phyloP scores from a whole-genome alignment of 140 eudicot species.

The Bidens hawaiensis region DNA sequence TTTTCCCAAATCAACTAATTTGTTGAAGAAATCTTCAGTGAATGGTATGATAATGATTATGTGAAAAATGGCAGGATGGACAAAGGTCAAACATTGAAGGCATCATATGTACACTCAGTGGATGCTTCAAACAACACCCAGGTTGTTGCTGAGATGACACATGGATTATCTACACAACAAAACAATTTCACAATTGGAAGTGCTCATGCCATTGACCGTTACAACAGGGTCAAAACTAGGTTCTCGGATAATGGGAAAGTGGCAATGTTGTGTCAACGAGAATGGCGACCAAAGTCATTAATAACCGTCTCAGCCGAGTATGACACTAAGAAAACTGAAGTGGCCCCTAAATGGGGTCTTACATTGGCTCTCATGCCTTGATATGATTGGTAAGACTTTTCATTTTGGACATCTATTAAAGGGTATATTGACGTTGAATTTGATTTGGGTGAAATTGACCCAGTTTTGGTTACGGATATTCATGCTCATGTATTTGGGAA shows the following conservation, averaged over 20 bases:
- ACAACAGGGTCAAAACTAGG: slow-evolving; percentile 56
- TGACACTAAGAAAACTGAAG: slow-evolving; percentile 49
- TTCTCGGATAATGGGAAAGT: slow-evolving; percentile 63
- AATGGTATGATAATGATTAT: slow-evolving; percentile 1
- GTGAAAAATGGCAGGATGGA: slow-evolving; percentile 50
- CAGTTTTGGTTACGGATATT: slow-evolving; percentile 29
- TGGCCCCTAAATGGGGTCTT: slow-evolving; percentile 60
- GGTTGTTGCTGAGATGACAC: slow-evolving; percentile 74
- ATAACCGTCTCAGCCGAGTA: slow-evolving; percentile 61
- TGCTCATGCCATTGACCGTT: slow-evolving; percentile 50
- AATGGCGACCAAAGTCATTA: slow-evolving; percentile 88
- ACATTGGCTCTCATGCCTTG: slow-evolving; percentile 69
- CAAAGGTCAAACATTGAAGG: slow-evolving; percentile 74
- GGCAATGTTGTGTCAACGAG: slow-evolving; percentile 64
- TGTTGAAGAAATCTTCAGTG: background rate
- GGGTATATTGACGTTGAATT: slow-evolving; percentile 36
- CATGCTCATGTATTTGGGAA: slow-evolving; percentile 29
- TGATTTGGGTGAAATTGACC: slow-evolving; percentile 31
- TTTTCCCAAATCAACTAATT: no score
- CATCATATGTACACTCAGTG: slow-evolving; percentile 67
- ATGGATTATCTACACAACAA: slow-evolving; percentile 41
- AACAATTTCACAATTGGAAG: slow-evolving; percentile 74
- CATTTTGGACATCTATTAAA: slow-evolving; percentile 24
- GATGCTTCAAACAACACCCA: slow-evolving; percentile 54
- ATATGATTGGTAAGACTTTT: slow-evolving; percentile 23